These are phyloP conservation scores for Backusella mclennaniae DNA, from an alignment of 192 early-diverging fungal species.

Conservation along the genomic window DNA sequence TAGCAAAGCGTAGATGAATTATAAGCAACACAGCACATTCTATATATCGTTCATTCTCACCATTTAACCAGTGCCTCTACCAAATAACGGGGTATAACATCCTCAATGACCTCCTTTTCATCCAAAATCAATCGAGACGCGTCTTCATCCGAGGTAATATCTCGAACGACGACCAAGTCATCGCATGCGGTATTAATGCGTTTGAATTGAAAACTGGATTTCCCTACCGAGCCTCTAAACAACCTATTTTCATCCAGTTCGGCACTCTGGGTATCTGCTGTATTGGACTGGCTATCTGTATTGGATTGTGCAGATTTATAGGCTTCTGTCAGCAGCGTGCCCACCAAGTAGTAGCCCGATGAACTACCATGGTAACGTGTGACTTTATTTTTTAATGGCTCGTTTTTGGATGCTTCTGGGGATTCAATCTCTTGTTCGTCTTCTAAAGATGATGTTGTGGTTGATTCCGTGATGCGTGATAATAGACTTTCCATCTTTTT, in stretches of 20 bases:
- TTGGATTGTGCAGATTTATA: not conserved
- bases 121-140: not conserved
- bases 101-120: constrained; percentile 8
- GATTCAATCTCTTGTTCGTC: not conserved
- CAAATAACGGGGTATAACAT: constrained; percentile 12
- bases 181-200: constrained; percentile 15
- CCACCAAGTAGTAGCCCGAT: constrained; percentile 28
- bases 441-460: not conserved
- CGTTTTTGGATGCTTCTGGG: not conserved
- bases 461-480: not conserved
- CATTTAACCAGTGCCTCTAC: not conserved
- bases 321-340: constrained; percentile 13
- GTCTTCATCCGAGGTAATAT: constrained; percentile 7
- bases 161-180: constrained; percentile 27
- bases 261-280: not conserved
- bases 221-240: not conserved
- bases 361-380: constrained; percentile 29
- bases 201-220: not conserved
- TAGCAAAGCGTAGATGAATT: not conserved
- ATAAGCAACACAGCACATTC: not conserved
- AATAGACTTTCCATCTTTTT: constrained; percentile 30
- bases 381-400: constrained; percentile 15
- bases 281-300: not conserved
- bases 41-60: not conserved
- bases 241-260: not conserved